These are phyloP conservation scores for Helminthosporium solani DNA, from an alignment of 2,329 filamentous ascomycete genomes.

Conservation along the genomic window DNA sequence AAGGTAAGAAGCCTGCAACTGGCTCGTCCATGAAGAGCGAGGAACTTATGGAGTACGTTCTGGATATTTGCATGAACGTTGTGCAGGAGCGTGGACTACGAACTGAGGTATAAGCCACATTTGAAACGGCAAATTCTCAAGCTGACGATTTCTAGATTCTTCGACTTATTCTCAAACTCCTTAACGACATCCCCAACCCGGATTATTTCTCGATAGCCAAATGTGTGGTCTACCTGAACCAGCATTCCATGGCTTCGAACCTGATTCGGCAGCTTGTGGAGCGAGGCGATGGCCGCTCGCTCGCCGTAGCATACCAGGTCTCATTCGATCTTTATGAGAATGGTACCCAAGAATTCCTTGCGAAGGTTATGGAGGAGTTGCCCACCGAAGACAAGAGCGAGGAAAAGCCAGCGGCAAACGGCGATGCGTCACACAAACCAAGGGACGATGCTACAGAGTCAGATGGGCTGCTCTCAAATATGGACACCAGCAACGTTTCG, in stretches of 20 bases:
- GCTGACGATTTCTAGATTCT: slow-evolving; percentile 62
- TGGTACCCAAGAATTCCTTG: slow-evolving; percentile 93
- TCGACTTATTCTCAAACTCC: slow-evolving; percentile 87
- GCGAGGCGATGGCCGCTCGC: slow-evolving; percentile 73
- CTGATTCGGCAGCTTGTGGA: slow-evolving; percentile 82
- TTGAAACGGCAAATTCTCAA: not conserved
- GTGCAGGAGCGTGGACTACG: slow-evolving; percentile 90
- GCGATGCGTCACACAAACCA: slow-evolving; percentile 37
- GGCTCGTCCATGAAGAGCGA: slow-evolving; percentile 66
- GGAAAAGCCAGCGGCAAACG: slow-evolving; percentile 45
- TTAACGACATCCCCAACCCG: slow-evolving; percentile 87
- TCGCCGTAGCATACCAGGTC: slow-evolving; percentile 91
- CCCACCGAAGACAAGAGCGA: slow-evolving; percentile 58
- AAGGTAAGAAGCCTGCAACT: slow-evolving; percentile 59
- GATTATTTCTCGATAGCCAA: slow-evolving; percentile 98
- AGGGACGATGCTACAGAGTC: slow-evolving; percentile 56
- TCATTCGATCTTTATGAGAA: slow-evolving; percentile 99
- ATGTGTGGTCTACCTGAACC: slow-evolving; percentile 93
- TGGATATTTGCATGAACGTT: slow-evolving; percentile 96
- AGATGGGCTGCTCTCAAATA: slow-evolving; percentile 59
- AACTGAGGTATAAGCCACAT: slow-evolving; percentile 54
- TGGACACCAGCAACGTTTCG: slow-evolving; percentile 56
- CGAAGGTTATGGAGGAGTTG: slow-evolving; percentile 81
- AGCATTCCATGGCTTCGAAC: slow-evolving; percentile 83
- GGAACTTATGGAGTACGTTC: slow-evolving; percentile 93